Evolutionary conservation across 176 grass and related monocot species (phyloP).

Genomic region (Oryza nivara): DNA sequence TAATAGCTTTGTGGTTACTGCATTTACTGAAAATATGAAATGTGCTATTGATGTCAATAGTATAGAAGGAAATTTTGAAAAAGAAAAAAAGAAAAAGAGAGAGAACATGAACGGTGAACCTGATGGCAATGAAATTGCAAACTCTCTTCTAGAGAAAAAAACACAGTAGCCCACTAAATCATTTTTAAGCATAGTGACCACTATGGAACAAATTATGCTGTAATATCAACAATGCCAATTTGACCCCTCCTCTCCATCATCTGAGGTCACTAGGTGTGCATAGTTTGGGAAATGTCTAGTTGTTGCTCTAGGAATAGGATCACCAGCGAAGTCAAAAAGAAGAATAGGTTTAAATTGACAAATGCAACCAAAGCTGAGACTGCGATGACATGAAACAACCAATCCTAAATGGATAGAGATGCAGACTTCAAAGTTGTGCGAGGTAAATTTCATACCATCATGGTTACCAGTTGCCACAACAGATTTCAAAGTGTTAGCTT

Average conservation of each 20-base stretch:
- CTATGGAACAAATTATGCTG: not conserved
- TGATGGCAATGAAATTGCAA: not conserved
- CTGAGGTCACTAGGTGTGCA: not conserved
- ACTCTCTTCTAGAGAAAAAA: conserved; percentile 5
- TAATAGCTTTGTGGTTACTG: not conserved
- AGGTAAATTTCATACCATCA: conserved; percentile 3
- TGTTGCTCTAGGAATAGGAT: not conserved
- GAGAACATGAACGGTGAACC: not conserved
- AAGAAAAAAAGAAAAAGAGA: too few species aligned
- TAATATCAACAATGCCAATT: not conserved
- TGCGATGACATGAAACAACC: not conserved
- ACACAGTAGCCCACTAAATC: conserved; percentile 7
- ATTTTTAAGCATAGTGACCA: not conserved
- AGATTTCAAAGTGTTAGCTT: not conserved
- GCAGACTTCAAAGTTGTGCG: not conserved
- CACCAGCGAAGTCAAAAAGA: too few species aligned
- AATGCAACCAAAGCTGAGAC: conserved; percentile 12
- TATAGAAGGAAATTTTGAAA: conserved; percentile 1
- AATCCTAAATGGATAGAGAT: not conserved
- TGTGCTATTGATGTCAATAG: not conserved
- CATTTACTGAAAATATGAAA: not conserved
- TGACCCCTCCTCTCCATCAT: not conserved
- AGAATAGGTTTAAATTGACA: not conserved
- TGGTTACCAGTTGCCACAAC: not conserved
- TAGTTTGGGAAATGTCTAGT: not conserved